Base-by-base conservation (phyloP, 2,329 filamentous ascomycete species). In the Fusarium globosum region DNA sequence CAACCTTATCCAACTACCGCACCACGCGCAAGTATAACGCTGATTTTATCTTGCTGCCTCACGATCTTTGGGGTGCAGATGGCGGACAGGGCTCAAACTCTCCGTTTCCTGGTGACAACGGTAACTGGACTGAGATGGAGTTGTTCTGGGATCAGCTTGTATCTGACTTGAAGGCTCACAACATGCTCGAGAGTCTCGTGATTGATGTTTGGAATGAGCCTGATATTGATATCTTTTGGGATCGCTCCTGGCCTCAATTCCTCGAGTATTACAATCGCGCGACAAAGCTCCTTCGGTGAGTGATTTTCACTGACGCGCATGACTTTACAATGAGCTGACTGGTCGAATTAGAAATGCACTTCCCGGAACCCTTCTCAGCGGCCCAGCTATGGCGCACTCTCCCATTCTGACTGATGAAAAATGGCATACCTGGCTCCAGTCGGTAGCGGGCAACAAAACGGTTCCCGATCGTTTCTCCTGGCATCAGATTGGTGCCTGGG, bases 161-260 rank as follows among this genome's bases (percentile, higher is more conserved):
- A 11, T 57, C 30, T 2, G 59, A 61, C 5, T 58, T 61, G 9
- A 57, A 45, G 20, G 7, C 12, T 0, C 12, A 61, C 13, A 14
- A 43, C 3, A 61, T 61, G 51, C 7, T 58, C 0, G 15, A 57
- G 1, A 21, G 51, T 2, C 59, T 61, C 1, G 59, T 58, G 4
- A 45, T 61, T 14, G 49, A 61, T 30, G 30, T 61, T 6, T 61
- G 59, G 59, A 61, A 61, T 23, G 59, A 61, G 39, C 51, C 59
- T 4, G 59, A 61, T 21, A 43, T 61, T 4, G 30, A 43, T 6
- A 33, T 30, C 9, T 61, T 61, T 1, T 61, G 59, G 59, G 30
- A 39, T 38, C 38, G 38, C 6, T 6, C 59, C 0, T 58, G 51
- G 59, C 23, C 59, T 1, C 59, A 61, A 1, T 61, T 42, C 2